Base-by-base conservation (phyloP, 805 yeast genomes). In the Candida mattraensis region DNA sequence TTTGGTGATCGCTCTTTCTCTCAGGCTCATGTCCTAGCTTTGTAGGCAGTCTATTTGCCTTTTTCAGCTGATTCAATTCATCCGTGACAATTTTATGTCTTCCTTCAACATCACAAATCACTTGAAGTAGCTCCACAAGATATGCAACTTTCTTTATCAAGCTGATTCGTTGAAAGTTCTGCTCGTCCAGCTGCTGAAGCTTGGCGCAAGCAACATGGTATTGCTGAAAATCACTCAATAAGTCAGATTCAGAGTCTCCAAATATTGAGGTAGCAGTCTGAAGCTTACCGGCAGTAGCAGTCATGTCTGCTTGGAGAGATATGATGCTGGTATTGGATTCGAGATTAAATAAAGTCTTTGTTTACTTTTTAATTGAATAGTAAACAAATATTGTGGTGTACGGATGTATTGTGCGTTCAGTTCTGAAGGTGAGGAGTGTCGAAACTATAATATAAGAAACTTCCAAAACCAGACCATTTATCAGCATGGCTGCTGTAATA, bases 121-220 rank as follows among this genome's bases (percentile, higher is more conserved):
- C 19, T 18, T 30, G 36, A 5, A 46, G 18, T 7, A 48, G 28
- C 13, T 37, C 43, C 5, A 46, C 22, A 10, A 41, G 28, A 28
- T 46, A 43, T 3, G 41, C 6, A 1, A 48, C 12, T 21, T 28
- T 40, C n/a, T 23, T 35, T 11, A 40, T 39, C 8, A 44, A 25
- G n/a, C 33, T 39, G 1, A 33, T 18, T 20, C 53, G 28, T 12
- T 40, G 33, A 18, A 20, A 14, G 16, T 36, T 30, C 5, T 26
- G 20, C 4, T 7, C 9, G 16, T 36, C 39, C 5, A 36, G 17
- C 18, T 36, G 35, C 12, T 16, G 16, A 8, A 36, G 11, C 18
- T 26, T 24, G 13, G 15, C 14, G 14, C 28, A 18, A 12, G 39
- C 39, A 9, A 23, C 29, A 26, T 36, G 26, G n/a, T 36, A 36